Percentiles rank a stretch among this genome's conserved stretches.
phyloP scores from a whole-genome alignment of 2,329 filamentous ascomycete species.

The Fusarium irregulare region DNA sequence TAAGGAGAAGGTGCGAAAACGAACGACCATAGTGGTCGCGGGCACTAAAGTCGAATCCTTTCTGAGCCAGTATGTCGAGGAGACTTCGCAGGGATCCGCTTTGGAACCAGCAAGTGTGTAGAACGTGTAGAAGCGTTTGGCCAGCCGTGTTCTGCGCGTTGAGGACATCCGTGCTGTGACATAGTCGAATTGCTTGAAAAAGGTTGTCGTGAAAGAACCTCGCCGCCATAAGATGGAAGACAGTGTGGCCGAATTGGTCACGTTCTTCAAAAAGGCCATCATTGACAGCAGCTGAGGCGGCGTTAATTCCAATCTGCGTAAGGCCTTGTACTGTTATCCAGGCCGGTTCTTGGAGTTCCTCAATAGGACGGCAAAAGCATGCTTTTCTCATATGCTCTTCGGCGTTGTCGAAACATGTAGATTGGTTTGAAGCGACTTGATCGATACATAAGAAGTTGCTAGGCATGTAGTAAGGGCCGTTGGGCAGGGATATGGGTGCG shows the following conservation, averaged over 20 bases:
- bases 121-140: conserved; percentile 62
- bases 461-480: conserved; percentile 53
- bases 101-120: conserved; percentile 52
- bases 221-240: conserved; percentile 60
- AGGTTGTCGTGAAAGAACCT: conserved; percentile 47
- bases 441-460: conserved; percentile 62
- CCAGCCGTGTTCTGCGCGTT: conserved; percentile 55
- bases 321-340: conserved; percentile 50
- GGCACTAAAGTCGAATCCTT: conserved; percentile 49
- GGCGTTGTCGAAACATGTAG: conserved; percentile 34
- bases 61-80: conserved; percentile 29
- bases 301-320: conserved; percentile 23
- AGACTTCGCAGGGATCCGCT: conserved; percentile 47
- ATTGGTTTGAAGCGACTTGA: conserved; percentile 9
- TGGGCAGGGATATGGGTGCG: conserved; percentile 37
- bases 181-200: conserved; percentile 40
- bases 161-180: conserved; percentile 37
- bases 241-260: conserved; percentile 62
- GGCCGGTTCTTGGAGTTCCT: conserved; percentile 41
- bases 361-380: conserved; percentile 47
- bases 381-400: conserved; percentile 42
- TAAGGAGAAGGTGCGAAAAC: conserved; percentile 60
- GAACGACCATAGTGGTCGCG: conserved; percentile 65
- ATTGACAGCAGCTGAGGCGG: conserved; percentile 20
- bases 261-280: conserved; percentile 24